phyloP scores from a whole-genome alignment of 2,329 filamentous ascomycete species.

The Fusarium tuaranense region DNA sequence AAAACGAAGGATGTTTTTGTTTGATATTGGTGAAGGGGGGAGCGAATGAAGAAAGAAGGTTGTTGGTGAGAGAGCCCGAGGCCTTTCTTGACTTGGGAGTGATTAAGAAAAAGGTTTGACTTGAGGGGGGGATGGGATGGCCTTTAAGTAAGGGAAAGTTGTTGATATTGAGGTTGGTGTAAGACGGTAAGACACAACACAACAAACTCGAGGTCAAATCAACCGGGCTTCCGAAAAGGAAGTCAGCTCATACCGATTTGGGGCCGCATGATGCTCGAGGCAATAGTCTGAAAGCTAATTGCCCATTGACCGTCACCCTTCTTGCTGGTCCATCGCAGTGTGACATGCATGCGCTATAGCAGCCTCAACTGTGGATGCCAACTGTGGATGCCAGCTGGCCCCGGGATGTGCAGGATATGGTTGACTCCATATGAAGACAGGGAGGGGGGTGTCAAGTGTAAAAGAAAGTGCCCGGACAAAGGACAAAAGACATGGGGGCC shows the following conservation, averaged over 20 bases:
- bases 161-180: neutral
- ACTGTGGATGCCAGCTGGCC: slow-evolving; percentile 33
- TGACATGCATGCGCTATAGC: slow-evolving; percentile 30
- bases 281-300: slow-evolving; percentile 37
- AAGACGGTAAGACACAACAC: neutral
- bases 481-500: neutral
- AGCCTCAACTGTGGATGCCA: slow-evolving; percentile 39
- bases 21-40: neutral
- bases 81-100: slow-evolving; percentile 36
- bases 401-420: slow-evolving; percentile 18
- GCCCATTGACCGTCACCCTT: slow-evolving; percentile 1
- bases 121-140: slow-evolving; percentile 12
- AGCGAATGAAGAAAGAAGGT: slow-evolving; percentile 27
- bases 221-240: slow-evolving; percentile 24
- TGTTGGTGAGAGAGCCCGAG: slow-evolving; percentile 23
- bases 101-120: neutral
- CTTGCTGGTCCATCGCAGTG: slow-evolving; percentile 15
- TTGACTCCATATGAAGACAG: neutral
- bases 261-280: slow-evolving; percentile 19
- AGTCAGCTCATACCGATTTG: slow-evolving; percentile 34
- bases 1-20: slow-evolving; percentile 20
- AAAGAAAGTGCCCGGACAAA: neutral
- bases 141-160: slow-evolving; percentile 30
- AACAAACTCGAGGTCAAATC: neutral
- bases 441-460: slow-evolving; percentile 4